phyloP scores from a whole-genome alignment of 768 basidiomycete species.

The Tricholoma sp. region DNA sequence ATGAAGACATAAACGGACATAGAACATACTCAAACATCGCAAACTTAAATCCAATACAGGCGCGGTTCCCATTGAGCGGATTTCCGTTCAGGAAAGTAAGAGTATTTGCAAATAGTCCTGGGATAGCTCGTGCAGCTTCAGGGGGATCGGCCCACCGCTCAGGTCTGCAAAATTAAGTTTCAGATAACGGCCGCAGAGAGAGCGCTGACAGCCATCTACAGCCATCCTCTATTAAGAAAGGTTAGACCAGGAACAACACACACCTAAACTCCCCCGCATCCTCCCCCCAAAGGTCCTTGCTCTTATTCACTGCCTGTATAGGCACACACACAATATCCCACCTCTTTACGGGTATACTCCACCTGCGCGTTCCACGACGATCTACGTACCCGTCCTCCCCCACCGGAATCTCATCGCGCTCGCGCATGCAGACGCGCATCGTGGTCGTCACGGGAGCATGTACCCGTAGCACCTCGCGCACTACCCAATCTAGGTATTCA shows the following conservation, averaged over 20 bases:
- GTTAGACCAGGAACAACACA: conserved; percentile 15
- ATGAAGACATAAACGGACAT: conserved; percentile 24
- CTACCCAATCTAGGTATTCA: conserved; percentile 56
- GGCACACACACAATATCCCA: conserved; percentile 58
- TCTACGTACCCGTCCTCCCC: conserved; percentile 17
- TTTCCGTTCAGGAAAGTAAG: conserved; percentile 56
- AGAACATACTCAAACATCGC: conserved; percentile 56
- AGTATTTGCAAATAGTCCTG: conserved; percentile 48
- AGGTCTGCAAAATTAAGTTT: conserved; percentile 30
- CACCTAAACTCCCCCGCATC: conserved; percentile 61
- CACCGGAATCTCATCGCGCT: background rate
- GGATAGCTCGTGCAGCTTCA: conserved; percentile 31
- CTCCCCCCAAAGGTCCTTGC: conserved; percentile 52
- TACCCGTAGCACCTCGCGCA: conserved; percentile 53
- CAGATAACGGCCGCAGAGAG: conserved; percentile 11
- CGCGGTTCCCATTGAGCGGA: conserved; percentile 44
- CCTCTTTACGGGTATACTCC: conserved; percentile 33
- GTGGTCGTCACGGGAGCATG: conserved; percentile 55
- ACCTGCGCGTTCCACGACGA: conserved; percentile 22
- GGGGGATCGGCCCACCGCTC: conserved; percentile 47
- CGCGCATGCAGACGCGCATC: conserved; percentile 45
- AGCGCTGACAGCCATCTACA: conserved; percentile 12
- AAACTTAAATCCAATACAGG: conserved; percentile 60
- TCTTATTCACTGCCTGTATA: conserved; percentile 56
- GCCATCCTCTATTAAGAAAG: conserved; percentile 9